Evolutionary conservation across 1,284 basidiomycete species (phyloP).

Genomic region (Binderoboletus segoi): DNA sequence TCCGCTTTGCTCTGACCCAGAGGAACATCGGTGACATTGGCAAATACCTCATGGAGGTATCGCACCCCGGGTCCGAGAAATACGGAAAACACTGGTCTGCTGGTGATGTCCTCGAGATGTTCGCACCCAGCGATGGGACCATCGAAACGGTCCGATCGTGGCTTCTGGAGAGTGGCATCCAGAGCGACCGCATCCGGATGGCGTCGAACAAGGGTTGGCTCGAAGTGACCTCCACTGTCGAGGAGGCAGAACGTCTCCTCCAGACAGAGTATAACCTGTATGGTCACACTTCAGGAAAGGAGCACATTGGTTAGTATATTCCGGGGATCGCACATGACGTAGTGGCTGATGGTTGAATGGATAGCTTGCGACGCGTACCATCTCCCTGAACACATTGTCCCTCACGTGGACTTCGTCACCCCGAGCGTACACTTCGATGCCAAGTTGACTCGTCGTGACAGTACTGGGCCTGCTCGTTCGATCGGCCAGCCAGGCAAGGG

Average conservation of each 20-base stretch:
- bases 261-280: constrained; percentile 36
- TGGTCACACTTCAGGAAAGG: constrained; percentile 39
- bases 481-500: constrained; percentile 18
- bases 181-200: constrained; percentile 33
- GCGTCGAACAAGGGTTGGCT: constrained; percentile 45
- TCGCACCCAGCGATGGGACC: constrained; percentile 42
- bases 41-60: constrained; percentile 43
- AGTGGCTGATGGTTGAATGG: constrained; percentile 5
- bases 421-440: constrained; percentile 31
- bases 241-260: constrained; percentile 41
- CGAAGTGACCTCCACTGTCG: constrained; percentile 40
- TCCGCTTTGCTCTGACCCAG: constrained; percentile 46
- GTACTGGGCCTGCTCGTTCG: background rate
- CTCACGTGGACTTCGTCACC: constrained; percentile 35
- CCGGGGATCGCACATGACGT: constrained; percentile 9
- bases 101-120: constrained; percentile 39
- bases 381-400: constrained; percentile 26
- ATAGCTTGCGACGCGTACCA: constrained; percentile 33
- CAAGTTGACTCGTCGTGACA: constrained; percentile 19
- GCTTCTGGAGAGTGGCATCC: constrained; percentile 41
- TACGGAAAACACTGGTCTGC: constrained; percentile 49
- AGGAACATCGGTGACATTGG: constrained; percentile 42
- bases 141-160: constrained; percentile 41
- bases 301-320: constrained; percentile 41
- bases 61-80: constrained; percentile 43